Base-by-base conservation (phyloP, 352 stramenopile species). In the Pythium scleroteichum region DNA sequence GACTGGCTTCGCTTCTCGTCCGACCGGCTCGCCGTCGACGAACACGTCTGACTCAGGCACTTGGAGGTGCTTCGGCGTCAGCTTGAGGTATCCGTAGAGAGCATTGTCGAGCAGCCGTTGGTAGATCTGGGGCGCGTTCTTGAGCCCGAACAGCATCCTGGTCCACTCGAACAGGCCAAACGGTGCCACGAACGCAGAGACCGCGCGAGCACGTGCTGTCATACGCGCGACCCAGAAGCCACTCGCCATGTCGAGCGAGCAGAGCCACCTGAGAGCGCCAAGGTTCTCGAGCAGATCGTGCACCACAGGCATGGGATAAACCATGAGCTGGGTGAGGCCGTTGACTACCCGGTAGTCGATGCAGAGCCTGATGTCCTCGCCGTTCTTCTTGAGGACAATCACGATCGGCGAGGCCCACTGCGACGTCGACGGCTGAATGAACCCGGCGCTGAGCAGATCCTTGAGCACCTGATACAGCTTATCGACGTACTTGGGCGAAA, bases 371-470 rank as follows among this genome's bases (percentile, higher is more conserved):
- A 76, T 75, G 20, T 76, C 72, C 0, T 66, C 53, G 0, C 64
- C 64, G 35, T 76, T 79, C 44, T 79, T 76, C 62, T 79, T 76
- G 26, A 76, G 22, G 3, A 79, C 60, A 1, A 79, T 66, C 1
- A 76, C 68, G n/a, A 76, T 79, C 13, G 67, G 71, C 2, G 71
- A 74, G 0, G 68, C 64, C 71, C 68, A 64, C n/a, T 44, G 57
- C 0, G 71, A 78, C 0, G n/a, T 67, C 0, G 66, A 75, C 0
- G 41, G 29, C 2, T 6, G 4, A 32, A 72, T 68, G n/a, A 77
- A 66, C n/a, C 47, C 59, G 0, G 53, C 40, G 0, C 10, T 3
- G 6, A 81, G 35, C 0, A 74, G 20, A n/a, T 45, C 73, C 39
- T 74, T 69, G 10, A 76, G 17, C 20, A 78, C 13, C 23, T 76